Base-by-base conservation (phyloP, 352 stramenopile genomes). In the Pythium monospermum region DNA sequence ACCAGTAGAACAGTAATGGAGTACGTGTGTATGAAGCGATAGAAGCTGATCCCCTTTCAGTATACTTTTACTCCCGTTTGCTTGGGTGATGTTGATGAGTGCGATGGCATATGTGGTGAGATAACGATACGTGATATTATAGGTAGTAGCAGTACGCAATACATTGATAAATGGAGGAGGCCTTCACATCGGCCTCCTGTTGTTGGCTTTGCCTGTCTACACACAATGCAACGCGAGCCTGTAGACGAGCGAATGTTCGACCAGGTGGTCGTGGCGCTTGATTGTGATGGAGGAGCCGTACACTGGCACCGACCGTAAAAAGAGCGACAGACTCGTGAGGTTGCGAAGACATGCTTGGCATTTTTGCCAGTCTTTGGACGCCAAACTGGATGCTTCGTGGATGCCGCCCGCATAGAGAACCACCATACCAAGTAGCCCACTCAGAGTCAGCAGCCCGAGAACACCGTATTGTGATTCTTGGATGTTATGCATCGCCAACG, bases 271-370 rank as follows among this genome's bases (percentile, higher is more conserved):
- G 64, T 91, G 83, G 31, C 80, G 81, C 61, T 91, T 93, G 60
- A 93, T 73, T 46, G 68, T 47, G n/a, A 91, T 63, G 3, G 71
- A 83, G 0, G 79, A 52, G 1, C 83, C 83, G 25, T 83, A 49
- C 11, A 91, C 64, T 2, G 83, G 83, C 25, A 93, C 61, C 15
- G 66, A 77, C 47, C 80, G 73, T 35, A 94, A 61, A 49, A 94
- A 91, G 16, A 94, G 76, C 46, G 83, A 94, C 15, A 94, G 64
- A 39, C 80, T 91, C 22, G 80, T 87, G 51, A 90, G 85, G 62
- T 71, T 87, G 55, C 81, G 80, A 45, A 91, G 59, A 32, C 83
- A 94, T 12, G 74, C 76, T 19, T 68, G 61, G 49, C 78, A 94
- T 26, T 84, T 80, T 21, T 82, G 61, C 83, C 83, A 94, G 53